Evolutionary conservation across 2,329 filamentous ascomycete genomes (phyloP), one percentile per base, ranked within the genome.

Genomic region (Chalara sp.): DNA sequence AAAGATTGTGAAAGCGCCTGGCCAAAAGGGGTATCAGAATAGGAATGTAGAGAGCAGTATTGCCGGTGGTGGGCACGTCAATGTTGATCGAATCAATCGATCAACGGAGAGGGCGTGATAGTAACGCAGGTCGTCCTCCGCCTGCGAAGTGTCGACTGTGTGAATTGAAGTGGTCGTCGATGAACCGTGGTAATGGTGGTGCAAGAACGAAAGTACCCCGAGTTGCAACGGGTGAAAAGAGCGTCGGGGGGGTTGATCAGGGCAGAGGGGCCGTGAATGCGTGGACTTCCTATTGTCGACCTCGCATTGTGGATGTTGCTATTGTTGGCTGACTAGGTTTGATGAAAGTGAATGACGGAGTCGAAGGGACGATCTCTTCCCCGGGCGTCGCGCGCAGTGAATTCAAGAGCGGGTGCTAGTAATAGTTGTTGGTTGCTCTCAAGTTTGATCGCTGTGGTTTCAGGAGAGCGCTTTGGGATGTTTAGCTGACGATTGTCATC

Each of bases 141-240:
- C 74, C 74, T 61, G 74, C 72, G 72, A 75, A 73, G 69, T 61
- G 61, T 67, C 70, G 71, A 73, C 68, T 65, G 63, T 67, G 63
- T 67, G 68, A 43, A 47, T 45, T 45, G 28, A 5, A 12, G 21
- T 13, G 21, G 31, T 13, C 6, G 8, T 31, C 43, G 28, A 48
- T 12, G 40, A 44, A 30, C 39, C 32, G 30, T 28, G 6, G 32
- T 32, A 21, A 21, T 41, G 28, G 31, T 47, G 44, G 46, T 45
- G 28, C 42, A 33, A 21, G 30, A 32, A 10, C 21, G 10, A 30
- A 37, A 3, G 40, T n/a, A 5, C 7, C 13, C 7, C 5, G 31
- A 5, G 31, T 13, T 31, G 28, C 21, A 48, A 31, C 28, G 46
- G 41, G 29, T n/a, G 13, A 10, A 21, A 45, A 11, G 43, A 21